These are phyloP conservation scores for Pseudisothecium myosuroides DNA, from an alignment of 225 moss, liverwort and hornwort species.

Conservation along the genomic window DNA sequence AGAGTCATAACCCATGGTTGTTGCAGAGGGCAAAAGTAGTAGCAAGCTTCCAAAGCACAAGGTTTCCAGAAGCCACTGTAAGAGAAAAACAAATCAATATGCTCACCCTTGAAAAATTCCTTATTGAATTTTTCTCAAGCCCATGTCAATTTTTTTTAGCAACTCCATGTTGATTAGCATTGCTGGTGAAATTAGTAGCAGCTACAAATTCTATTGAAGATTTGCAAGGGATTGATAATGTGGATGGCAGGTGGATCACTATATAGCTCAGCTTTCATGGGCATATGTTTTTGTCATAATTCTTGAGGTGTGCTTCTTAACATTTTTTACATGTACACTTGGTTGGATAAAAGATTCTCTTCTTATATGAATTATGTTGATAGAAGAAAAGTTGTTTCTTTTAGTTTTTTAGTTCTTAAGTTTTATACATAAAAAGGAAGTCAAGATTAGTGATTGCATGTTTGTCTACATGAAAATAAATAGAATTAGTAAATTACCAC, in stretches of 20 bases:
- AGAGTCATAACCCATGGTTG: background rate
- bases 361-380: accelerated
- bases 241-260: conserved; percentile 22
- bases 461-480: background rate
- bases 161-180: background rate
- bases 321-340: background rate
- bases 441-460: background rate
- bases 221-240: background rate
- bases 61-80: conserved; percentile 15
- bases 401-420: background rate
- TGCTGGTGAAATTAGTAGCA: background rate
- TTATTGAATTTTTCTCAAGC: background rate
- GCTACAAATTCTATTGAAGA: no score
- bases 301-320: conserved; percentile 7
- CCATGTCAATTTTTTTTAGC: background rate
- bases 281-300: conserved; percentile 3
- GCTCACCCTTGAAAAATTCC: background rate
- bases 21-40: conserved; percentile 38
- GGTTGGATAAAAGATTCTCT: background rate
- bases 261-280: conserved; percentile 18
- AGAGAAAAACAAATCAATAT: background rate
- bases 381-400: background rate
- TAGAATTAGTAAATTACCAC: background rate
- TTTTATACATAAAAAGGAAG: background rate
- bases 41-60: conserved; percentile 34